Percentiles rank a stretch among this genome's conserved stretches.
Evolutionary conservation across 345 rosid species (phyloP).

Genomic region (Crucihimalaya himalaica): DNA sequence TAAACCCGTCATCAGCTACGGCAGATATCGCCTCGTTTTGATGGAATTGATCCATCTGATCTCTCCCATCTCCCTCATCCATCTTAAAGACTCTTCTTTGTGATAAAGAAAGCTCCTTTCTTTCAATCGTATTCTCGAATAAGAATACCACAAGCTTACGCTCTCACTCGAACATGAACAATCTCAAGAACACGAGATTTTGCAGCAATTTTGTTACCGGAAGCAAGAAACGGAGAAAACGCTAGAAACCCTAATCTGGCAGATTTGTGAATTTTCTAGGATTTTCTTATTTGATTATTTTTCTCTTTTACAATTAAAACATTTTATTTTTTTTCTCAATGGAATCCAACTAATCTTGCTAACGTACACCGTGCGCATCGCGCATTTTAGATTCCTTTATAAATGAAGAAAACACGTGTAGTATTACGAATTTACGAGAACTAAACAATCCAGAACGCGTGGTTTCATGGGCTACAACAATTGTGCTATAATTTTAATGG

Average conservation of each 20-base stretch:
- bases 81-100: constrained; percentile 22
- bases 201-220: constrained; percentile 14
- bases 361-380: constrained; percentile 15
- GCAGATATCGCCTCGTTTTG: constrained; percentile 71
- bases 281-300: constrained; percentile 23
- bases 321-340: not conserved
- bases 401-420: constrained; percentile 15
- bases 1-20: constrained; percentile 65
- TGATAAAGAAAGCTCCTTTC: not conserved
- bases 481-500: constrained; percentile 18
- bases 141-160: not conserved
- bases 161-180: constrained; percentile 2
- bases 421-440: not conserved
- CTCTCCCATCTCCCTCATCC: constrained; percentile 56
- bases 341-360: constrained; percentile 18
- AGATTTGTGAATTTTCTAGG: constrained; percentile 37
- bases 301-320: not conserved
- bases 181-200: not conserved
- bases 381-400: constrained; percentile 12
- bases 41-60: constrained; percentile 66
- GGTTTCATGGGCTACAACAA: constrained; percentile 6
- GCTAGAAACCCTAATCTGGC: constrained; percentile 53
- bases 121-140: constrained; percentile 18
- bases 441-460: not conserved
- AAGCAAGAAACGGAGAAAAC: constrained; percentile 21